Conservation (phyloP, 73 alveolate species). For the Stentor coeruleus region DNA sequence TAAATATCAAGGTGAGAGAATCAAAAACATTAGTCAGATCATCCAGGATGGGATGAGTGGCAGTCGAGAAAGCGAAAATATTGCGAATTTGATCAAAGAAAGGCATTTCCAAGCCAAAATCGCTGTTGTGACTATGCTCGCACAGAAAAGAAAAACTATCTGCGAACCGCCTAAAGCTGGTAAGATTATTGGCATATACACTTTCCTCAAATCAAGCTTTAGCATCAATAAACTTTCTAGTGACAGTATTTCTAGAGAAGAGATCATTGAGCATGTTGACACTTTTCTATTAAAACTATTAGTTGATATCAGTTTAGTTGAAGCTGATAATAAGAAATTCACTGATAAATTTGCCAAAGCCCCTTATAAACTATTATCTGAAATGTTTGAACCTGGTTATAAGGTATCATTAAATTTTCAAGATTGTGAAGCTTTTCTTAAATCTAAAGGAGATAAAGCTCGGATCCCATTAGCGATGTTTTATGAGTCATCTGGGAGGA, state of each 20-base stretch:
- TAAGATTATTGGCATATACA: neutral
- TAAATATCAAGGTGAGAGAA: neutral
- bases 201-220: neutral
- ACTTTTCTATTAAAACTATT: constrained; percentile 20
- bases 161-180: constrained; percentile 21
- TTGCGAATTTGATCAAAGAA: neutral
- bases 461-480: constrained; percentile 14
- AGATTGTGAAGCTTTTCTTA: constrained; percentile 15
- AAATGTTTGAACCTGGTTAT: constrained; percentile 24
- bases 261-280: neutral
- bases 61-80: neutral
- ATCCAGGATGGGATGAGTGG: neutral
- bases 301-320: neutral
- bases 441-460: constrained; percentile 10
- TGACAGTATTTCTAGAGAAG: neutral
- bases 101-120: neutral
- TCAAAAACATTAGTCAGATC: neutral
- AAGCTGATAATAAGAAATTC: neutral
- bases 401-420: neutral
- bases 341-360: neutral
- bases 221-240: neutral
- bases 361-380: neutral
- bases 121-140: neutral
- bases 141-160: constrained; percentile 20
- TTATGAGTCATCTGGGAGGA: constrained; percentile 12